Conservation (phyloP, 2,329 filamentous ascomycete genomes). For the Colletotrichum musicola region DNA sequence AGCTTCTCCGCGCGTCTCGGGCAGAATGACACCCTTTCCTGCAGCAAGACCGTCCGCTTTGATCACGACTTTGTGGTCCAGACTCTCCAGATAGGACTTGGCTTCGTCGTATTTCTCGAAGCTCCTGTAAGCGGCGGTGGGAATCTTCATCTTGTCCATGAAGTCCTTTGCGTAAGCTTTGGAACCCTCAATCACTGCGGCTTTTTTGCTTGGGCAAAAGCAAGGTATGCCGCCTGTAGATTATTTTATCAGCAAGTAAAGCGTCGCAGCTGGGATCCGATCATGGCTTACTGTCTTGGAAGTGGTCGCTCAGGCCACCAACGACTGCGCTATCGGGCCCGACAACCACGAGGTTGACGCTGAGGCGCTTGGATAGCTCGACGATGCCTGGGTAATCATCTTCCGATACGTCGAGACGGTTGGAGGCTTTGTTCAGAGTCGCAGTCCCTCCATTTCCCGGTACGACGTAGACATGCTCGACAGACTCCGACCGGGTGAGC, state of each 20-base stretch:
- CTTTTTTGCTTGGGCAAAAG: slow-evolving; percentile 88
- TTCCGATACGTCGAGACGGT: slow-evolving; percentile 76
- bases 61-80: slow-evolving; percentile 85
- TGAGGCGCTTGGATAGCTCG: slow-evolving; percentile 77
- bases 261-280: background rate
- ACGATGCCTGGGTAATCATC: slow-evolving; percentile 85
- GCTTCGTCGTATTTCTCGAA: slow-evolving; percentile 81
- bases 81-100: slow-evolving; percentile 77
- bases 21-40: slow-evolving; percentile 95
- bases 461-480: slow-evolving; percentile 79
- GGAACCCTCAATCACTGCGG: slow-evolving; percentile 92
- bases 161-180: slow-evolving; percentile 99
- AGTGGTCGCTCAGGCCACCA: slow-evolving; percentile 88
- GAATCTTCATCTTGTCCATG: slow-evolving; percentile 91
- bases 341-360: slow-evolving; percentile 86
- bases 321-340: slow-evolving; percentile 96
- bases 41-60: slow-evolving; percentile 94
- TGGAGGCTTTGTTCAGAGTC: slow-evolving; percentile 74
- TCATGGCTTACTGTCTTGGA: slow-evolving; percentile 60
- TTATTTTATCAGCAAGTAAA: background rate
- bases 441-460: slow-evolving; percentile 92
- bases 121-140: slow-evolving; percentile 91
- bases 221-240: slow-evolving; percentile 74
- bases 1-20: slow-evolving; percentile 84
- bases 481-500: slow-evolving; percentile 82